Evolutionary conservation across 805 yeast species (phyloP).

Genomic region (Ogataea parapolymorpha): DNA sequence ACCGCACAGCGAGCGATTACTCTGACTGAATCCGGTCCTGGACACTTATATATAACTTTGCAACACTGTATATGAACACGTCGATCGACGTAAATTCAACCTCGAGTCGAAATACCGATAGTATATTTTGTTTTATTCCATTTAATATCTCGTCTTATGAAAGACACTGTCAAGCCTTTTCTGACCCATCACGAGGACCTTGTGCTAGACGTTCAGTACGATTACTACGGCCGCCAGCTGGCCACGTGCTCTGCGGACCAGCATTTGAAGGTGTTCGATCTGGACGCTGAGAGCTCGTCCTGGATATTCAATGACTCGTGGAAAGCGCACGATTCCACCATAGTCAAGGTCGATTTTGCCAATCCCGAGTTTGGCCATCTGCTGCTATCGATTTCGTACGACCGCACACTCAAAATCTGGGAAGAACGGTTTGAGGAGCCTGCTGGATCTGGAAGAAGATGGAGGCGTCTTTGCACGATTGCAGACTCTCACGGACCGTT

Average conservation of each 20-base stretch:
- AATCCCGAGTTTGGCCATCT: slow-evolving; percentile 90
- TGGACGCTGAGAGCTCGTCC: slow-evolving; percentile 58
- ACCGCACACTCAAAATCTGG: slow-evolving; percentile 85
- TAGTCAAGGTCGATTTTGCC: slow-evolving; percentile 86
- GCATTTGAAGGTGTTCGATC: slow-evolving; percentile 83
- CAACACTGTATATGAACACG: not conserved
- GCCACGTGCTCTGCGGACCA: slow-evolving; percentile 97
- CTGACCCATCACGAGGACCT: slow-evolving; percentile 91
- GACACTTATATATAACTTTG: slow-evolving; percentile 6
- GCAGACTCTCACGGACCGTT: slow-evolving; percentile 88
- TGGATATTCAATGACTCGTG: slow-evolving; percentile 89
- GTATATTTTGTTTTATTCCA: slow-evolving; percentile 1
- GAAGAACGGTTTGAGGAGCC: slow-evolving; percentile 82
- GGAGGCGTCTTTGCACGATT: slow-evolving; percentile 72
- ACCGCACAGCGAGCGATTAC: slow-evolving; percentile 25
- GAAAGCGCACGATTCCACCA: slow-evolving; percentile 92
- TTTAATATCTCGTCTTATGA: slow-evolving; percentile 19
- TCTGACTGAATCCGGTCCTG: slow-evolving; percentile 13
- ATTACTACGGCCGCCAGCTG: slow-evolving; percentile 85
- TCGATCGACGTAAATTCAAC: slow-evolving; percentile 4
- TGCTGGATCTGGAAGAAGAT: slow-evolving; percentile 74
- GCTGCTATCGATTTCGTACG: slow-evolving; percentile 85
- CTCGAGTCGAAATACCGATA: not conserved
- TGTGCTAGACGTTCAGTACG: slow-evolving; percentile 86
- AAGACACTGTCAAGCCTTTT: slow-evolving; percentile 58